Evolutionary conservation across 1,284 basidiomycete species (phyloP).

Genomic region (Ceratobasidium sp.): DNA sequence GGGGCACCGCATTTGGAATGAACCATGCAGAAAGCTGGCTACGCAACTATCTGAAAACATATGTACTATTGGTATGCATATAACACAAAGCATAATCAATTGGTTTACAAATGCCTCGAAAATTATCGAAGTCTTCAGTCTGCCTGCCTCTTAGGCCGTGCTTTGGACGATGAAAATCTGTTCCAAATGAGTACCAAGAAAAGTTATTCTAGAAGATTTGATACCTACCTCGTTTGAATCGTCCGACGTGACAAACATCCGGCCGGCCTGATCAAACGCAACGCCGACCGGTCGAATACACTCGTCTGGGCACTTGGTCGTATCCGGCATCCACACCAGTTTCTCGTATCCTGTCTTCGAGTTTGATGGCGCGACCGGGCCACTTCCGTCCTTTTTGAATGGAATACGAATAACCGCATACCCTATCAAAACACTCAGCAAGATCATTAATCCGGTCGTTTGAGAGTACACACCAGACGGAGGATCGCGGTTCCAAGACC

Average conservation of each 20-base stretch:
- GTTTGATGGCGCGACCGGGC: not conserved
- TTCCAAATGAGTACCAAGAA: no score
- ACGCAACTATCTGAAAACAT: no score
- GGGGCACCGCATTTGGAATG: no score
- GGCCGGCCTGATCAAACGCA: not conserved
- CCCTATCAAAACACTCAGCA: not conserved
- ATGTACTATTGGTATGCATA: no score
- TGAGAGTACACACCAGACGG: conserved; percentile 21
- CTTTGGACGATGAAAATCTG: no score
- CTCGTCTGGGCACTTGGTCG: not conserved
- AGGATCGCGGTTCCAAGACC: conserved; percentile 33
- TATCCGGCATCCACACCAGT: not conserved
- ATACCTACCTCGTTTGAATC: conserved; percentile 21
- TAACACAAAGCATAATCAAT: no score
- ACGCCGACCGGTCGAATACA: conserved; percentile 31
- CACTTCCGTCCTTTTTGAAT: not conserved
- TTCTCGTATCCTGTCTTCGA: conserved; percentile 16
- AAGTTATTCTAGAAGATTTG: no score
- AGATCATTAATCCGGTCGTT: not conserved
- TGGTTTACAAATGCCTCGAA: no score
- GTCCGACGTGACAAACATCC: conserved; percentile 24
- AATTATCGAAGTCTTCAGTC: no score
- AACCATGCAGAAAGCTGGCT: no score
- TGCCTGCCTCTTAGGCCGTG: no score
- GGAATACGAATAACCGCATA: conserved; percentile 2